Evolutionary conservation across 23 red algal genomes (phyloP).

Genomic region (Chondrus crispus): DNA sequence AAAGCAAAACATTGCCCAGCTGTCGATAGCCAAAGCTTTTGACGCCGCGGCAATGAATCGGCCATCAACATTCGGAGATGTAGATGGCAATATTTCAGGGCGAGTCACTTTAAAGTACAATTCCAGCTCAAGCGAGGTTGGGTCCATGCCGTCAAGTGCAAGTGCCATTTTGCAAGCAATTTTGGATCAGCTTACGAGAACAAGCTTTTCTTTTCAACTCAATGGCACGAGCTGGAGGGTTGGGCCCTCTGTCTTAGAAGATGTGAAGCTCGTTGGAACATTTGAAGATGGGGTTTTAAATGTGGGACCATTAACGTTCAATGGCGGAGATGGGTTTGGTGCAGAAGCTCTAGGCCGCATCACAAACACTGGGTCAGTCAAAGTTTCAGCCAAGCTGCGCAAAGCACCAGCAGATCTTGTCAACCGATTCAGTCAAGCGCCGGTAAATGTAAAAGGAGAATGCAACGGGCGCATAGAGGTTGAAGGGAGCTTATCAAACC

Average conservation of each 20-base stretch:
- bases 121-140: not conserved
- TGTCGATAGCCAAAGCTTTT: not conserved
- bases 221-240: not conserved
- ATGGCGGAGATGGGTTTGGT: slow-evolving; percentile 15
- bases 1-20: not conserved
- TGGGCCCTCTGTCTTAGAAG: not conserved
- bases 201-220: slow-evolving; percentile 29
- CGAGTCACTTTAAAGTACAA: slow-evolving; percentile 22
- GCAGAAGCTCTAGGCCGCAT: slow-evolving; percentile 11
- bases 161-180: slow-evolving; percentile 22
- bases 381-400: not conserved
- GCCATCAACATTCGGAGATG: not conserved
- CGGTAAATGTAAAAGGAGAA: slow-evolving; percentile 5
- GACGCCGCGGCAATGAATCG: not conserved
- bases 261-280: not conserved
- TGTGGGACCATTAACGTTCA: not conserved
- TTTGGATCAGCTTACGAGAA: slow-evolving; percentile 29
- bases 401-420: slow-evolving; percentile 22
- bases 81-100: slow-evolving; percentile 23
- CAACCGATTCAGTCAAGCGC: not conserved
- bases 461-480: slow-evolving; percentile 43
- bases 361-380: slow-evolving; percentile 6
- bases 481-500: slow-evolving; percentile 39
- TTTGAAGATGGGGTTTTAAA: slow-evolving; percentile 46
- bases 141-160: not conserved